These are phyloP conservation scores for Backusella morwellensis DNA, from an alignment of 192 early-diverging fungal species.

Conservation along the genomic window DNA sequence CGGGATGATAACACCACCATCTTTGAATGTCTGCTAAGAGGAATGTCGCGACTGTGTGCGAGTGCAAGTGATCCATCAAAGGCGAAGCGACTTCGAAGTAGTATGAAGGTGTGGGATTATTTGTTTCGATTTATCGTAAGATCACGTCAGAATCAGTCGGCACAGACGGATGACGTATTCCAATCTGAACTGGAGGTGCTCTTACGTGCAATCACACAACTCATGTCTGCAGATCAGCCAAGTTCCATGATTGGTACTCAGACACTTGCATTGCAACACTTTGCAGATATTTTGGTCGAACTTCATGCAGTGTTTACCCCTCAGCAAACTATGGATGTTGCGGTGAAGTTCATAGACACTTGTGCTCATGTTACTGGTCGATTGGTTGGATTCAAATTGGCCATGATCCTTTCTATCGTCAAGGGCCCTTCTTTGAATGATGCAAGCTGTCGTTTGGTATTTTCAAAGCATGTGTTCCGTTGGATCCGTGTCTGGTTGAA, in stretches of 20 bases:
- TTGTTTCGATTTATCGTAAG: constrained; percentile 55
- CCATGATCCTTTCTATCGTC: constrained; percentile 29
- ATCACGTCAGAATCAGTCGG: constrained; percentile 34
- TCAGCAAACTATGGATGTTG: constrained; percentile 33
- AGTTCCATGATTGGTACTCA: constrained; percentile 58
- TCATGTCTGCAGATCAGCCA: constrained; percentile 54
- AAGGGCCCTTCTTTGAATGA: constrained; percentile 32
- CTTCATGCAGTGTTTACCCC: constrained; percentile 31
- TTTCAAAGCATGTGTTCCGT: constrained; percentile 18
- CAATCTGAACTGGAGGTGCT: constrained; percentile 43
- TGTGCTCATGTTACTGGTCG: constrained; percentile 34
- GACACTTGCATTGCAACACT: constrained; percentile 52
- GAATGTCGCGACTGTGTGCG: constrained; percentile 28
- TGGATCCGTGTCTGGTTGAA: constrained; percentile 34
- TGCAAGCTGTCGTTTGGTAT: constrained; percentile 7
- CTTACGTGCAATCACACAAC: constrained; percentile 41
- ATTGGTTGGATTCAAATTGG: constrained; percentile 31
- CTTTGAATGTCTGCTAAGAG: constrained; percentile 40
- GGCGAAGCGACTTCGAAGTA: constrained; percentile 46
- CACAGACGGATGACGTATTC: constrained; percentile 34
- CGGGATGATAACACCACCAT: neutral
- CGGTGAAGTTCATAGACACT: constrained; percentile 33
- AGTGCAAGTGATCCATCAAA: constrained; percentile 32
- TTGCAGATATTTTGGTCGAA: constrained; percentile 43
- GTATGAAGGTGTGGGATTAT: constrained; percentile 64